Conservation (phyloP, 768 basidiomycete species). For the Auricularia cornea region DNA sequence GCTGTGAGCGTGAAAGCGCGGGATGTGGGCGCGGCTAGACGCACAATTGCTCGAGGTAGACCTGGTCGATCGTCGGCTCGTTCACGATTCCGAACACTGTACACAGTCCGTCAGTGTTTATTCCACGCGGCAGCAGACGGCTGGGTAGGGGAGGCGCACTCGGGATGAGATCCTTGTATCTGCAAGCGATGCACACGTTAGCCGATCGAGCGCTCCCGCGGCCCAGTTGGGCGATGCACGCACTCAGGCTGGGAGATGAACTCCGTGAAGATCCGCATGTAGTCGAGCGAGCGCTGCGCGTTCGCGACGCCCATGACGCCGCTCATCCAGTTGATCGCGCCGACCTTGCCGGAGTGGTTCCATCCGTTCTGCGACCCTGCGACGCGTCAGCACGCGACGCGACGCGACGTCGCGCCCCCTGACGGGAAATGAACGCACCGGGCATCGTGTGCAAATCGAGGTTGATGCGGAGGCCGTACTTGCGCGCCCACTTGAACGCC, state of each 20-base stretch:
- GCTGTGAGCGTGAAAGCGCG: background rate
- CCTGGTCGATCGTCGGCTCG: conserved; percentile 1
- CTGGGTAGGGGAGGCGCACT: background rate
- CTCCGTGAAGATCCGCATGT: conserved; percentile 65
- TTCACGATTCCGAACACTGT: conserved; percentile 8
- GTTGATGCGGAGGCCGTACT: conserved; percentile 78
- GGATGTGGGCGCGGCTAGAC: background rate
- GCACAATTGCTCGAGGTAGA: conserved; percentile 17
- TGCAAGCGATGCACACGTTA: background rate
- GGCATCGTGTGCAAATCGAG: conserved; percentile 76
- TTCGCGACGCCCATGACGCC: conserved; percentile 89
- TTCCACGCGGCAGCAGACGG: no score
- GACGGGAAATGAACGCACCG: conserved; percentile 38
- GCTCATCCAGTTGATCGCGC: conserved; percentile 52
- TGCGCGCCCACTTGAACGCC: conserved; percentile 73
- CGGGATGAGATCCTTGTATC: conserved; percentile 4
- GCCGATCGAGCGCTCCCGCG: background rate
- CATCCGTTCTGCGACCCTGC: conserved; percentile 84
- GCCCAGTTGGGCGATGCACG: no score
- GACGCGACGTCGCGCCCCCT: background rate
- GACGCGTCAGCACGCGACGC: background rate
- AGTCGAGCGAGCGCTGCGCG: conserved; percentile 68
- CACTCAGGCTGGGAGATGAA: conserved; percentile 74
- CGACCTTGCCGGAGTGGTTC: conserved; percentile 45
- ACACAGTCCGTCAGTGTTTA: background rate